Evolutionary conservation across 2,329 filamentous ascomycete species (phyloP).

Genomic region (Aurifilum marmelostoma): DNA sequence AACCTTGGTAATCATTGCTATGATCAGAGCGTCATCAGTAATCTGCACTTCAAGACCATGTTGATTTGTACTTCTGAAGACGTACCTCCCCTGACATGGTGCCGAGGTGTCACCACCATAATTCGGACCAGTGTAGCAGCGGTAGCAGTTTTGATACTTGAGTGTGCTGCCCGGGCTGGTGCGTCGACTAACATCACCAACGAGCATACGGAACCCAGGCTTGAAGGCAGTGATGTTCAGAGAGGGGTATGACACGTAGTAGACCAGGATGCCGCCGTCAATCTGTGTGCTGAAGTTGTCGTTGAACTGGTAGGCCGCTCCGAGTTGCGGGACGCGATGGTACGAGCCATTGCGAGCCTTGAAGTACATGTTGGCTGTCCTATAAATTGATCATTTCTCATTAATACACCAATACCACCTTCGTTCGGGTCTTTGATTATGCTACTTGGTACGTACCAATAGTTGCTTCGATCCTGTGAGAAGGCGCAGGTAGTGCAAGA

Average conservation of each 20-base stretch:
- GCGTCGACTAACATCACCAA: constrained; percentile 43
- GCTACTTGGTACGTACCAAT: constrained; percentile 8
- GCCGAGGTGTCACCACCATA: constrained; percentile 5
- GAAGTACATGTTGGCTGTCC: constrained; percentile 21
- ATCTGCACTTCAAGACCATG: not conserved
- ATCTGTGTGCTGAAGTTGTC: constrained; percentile 31
- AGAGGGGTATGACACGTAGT: constrained; percentile 37
- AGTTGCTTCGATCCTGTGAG: constrained; percentile 21
- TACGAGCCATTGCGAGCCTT: constrained; percentile 33
- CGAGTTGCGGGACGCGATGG: constrained; percentile 38
- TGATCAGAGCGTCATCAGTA: not conserved
- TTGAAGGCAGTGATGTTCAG: constrained; percentile 44
- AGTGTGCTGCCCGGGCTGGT: constrained; percentile 1
- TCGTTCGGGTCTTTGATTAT: not conserved
- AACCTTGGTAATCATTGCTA: constrained; percentile 35
- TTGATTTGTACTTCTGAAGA: no score
- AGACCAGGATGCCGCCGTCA: constrained; percentile 32
- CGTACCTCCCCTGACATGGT: constrained; percentile 12
- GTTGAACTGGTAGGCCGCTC: constrained; percentile 25
- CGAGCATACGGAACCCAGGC: constrained; percentile 52
- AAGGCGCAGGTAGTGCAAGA: constrained; percentile 30
- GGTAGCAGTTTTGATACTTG: constrained; percentile 11
- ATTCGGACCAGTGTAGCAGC: constrained; percentile 10
- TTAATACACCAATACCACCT: not conserved
- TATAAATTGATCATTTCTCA: not conserved